Evolutionary conservation across 768 basidiomycete genomes (phyloP), one percentile per base, ranked within the genome.

Genomic region (Strobilomyces dryophilus): DNA sequence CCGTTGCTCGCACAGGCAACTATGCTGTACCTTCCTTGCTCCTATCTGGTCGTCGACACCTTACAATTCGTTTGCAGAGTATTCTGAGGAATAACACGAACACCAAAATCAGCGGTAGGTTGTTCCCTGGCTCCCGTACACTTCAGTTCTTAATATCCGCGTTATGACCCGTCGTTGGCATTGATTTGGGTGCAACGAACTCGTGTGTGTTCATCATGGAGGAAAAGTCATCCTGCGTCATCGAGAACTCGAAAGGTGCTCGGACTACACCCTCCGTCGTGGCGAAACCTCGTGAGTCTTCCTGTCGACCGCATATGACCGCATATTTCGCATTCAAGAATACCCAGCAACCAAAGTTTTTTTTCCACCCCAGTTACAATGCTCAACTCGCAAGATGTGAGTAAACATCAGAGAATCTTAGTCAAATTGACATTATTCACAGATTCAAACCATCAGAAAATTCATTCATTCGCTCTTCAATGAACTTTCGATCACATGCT

Each of bases 251-350:
- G 7, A 95, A 98, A 77, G 95, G 97, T 77, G 90, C 89, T 52
- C 85, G 97, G 61, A 98, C 97, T 57, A 99, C 97, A 15, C 97
- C 97, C 3, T 99, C 97, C 36, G 93, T 98, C 51, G 92, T 98
- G 60, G 95, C 97, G 51, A 97, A 98, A 72, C 53, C 80, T 98
- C 31, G 87, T 97, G 54, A 95, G 95, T 72, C 82, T 97, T 40
- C 95, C 95, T 21, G 97, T n/a, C n/a, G n/a, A n/a, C n/a, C n/a
- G n/a, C n/a, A n/a, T n/a, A n/a, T n/a, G n/a, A n/a, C n/a, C n/a
- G n/a, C n/a, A n/a, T n/a, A n/a, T n/a, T n/a, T n/a, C n/a, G n/a
- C n/a, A n/a, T n/a, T n/a, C n/a, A n/a, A n/a, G n/a, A n/a, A n/a
- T n/a, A n/a, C n/a, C n/a, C n/a, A n/a, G n/a, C n/a, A n/a, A n/a